Evolutionary conservation across 2,329 filamentous ascomycete genomes (phyloP).

Genomic region (Hymenoscyphus fraxineus): DNA sequence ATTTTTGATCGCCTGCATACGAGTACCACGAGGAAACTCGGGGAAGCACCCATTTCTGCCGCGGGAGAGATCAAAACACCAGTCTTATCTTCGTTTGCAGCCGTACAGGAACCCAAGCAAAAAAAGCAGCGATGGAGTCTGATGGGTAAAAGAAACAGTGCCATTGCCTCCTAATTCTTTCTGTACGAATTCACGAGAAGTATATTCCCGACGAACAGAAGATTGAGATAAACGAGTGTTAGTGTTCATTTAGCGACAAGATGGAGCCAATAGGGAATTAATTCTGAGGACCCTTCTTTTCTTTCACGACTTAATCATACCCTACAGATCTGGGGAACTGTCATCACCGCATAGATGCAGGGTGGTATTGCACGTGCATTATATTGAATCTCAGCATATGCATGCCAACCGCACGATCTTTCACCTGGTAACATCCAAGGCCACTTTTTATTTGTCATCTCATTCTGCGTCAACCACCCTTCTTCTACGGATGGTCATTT

Average conservation of each 20-base stretch:
- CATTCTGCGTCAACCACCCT: neutral
- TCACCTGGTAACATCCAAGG: slow-evolving; percentile 4
- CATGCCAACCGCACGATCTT: slow-evolving; percentile 7
- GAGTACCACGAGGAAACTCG: slow-evolving; percentile 33
- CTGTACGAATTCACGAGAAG: neutral
- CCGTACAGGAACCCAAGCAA: slow-evolving; percentile 17
- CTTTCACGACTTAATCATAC: slow-evolving; percentile 3
- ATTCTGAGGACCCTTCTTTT: slow-evolving; percentile 1
- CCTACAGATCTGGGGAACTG: slow-evolving; percentile 12
- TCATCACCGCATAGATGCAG: slow-evolving; percentile 12
- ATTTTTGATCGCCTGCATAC: slow-evolving; percentile 34
- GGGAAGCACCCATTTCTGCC: slow-evolving; percentile 31
- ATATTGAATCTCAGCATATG: slow-evolving; percentile 1
- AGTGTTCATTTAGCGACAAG: neutral
- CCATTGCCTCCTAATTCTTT: neutral
- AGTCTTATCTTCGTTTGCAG: slow-evolving; percentile 4
- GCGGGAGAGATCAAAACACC: slow-evolving; percentile 13
- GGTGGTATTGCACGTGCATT: slow-evolving; percentile 12
- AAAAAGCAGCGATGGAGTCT: slow-evolving; percentile 30
- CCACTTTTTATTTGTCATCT: slow-evolving; percentile 8
- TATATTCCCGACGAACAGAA: neutral
- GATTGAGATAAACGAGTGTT: neutral
- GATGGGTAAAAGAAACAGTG: slow-evolving; percentile 24
- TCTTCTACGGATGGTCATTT: neutral
- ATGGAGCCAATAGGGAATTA: slow-evolving; percentile 1